Percentiles rank a stretch among this genome's conserved stretches.
Evolutionary conservation across 148 eudicot species (phyloP).

Genomic region (Pouteria glomerata): DNA sequence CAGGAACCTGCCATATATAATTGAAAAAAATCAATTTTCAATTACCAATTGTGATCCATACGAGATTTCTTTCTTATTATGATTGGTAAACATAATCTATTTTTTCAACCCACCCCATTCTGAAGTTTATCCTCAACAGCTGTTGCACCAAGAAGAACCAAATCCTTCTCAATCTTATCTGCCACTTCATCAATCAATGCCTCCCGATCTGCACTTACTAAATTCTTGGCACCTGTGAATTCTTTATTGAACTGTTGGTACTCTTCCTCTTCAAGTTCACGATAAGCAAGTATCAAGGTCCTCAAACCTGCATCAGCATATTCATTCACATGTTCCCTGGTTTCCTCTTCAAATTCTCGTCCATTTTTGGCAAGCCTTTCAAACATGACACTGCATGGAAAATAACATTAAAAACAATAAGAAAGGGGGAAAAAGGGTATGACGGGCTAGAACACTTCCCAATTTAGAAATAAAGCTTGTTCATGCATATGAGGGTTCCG

Average conservation of each 20-base stretch:
- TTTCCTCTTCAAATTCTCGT: constrained; percentile 49
- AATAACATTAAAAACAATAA: background rate
- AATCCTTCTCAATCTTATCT: constrained; percentile 65
- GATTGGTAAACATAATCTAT: background rate
- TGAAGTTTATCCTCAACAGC: constrained; percentile 98
- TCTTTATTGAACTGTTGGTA: constrained; percentile 41
- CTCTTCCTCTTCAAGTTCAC: constrained; percentile 61
- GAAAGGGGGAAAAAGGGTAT: background rate
- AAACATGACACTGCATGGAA: constrained; percentile 62
- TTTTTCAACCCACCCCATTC: constrained; percentile 48
- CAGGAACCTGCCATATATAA: constrained; percentile 57
- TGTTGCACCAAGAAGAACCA: constrained; percentile 92
- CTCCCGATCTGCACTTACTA: constrained; percentile 70
- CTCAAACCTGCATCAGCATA: constrained; percentile 92
- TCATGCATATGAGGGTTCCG: background rate
- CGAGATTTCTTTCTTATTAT: background rate
- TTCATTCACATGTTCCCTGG: constrained; percentile 62
- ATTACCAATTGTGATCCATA: background rate
- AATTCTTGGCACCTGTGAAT: constrained; percentile 59
- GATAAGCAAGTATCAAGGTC: constrained; percentile 79
- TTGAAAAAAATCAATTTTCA: background rate
- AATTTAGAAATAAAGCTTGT: background rate
- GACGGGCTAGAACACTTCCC: background rate
- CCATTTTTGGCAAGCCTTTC: constrained; percentile 56
- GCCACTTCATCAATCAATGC: constrained; percentile 51